Conservation (phyloP, 768 basidiomycete species). For the Mrakia frigida region DNA sequence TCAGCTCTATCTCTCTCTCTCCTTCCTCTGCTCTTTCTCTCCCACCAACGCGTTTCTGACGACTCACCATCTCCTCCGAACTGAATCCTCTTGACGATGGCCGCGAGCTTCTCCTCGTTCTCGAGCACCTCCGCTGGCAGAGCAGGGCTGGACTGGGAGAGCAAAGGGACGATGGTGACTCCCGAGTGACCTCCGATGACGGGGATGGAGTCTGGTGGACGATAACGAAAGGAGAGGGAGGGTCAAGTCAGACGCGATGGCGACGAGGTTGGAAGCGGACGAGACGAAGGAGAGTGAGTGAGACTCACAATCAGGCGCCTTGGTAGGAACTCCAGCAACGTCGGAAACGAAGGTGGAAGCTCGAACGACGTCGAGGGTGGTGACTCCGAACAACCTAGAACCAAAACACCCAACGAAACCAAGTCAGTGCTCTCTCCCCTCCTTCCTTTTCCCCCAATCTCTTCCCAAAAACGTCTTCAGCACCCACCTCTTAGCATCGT, state of each 20-base stretch:
- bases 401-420: neutral
- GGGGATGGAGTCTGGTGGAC: conserved; percentile 15
- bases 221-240: neutral
- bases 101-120: conserved; percentile 64
- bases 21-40: too few relatives aligned
- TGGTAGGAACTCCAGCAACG: conserved; percentile 48
- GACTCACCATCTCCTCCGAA: conserved; percentile 76
- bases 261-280: neutral
- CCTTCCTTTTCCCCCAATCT: too few relatives aligned
- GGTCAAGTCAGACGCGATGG: neutral
- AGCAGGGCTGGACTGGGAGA: conserved; percentile 62
- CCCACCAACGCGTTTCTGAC: too few relatives aligned
- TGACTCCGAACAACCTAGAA: conserved; percentile 76
- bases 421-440: neutral
- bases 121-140: conserved; percentile 60
- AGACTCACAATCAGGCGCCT: conserved; percentile 54
- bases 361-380: conserved; percentile 96
- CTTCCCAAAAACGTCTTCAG: neutral
- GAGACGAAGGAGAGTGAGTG: conserved; percentile 57
- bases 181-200: conserved; percentile 81
- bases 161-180: conserved; percentile 92
- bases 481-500: conserved; percentile 64
- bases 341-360: conserved; percentile 81
- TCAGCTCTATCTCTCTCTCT: too few relatives aligned
- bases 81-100: conserved; percentile 88